phyloP scores from a whole-genome alignment of 73 alveolate genomes.

The Urostyla sp. region DNA sequence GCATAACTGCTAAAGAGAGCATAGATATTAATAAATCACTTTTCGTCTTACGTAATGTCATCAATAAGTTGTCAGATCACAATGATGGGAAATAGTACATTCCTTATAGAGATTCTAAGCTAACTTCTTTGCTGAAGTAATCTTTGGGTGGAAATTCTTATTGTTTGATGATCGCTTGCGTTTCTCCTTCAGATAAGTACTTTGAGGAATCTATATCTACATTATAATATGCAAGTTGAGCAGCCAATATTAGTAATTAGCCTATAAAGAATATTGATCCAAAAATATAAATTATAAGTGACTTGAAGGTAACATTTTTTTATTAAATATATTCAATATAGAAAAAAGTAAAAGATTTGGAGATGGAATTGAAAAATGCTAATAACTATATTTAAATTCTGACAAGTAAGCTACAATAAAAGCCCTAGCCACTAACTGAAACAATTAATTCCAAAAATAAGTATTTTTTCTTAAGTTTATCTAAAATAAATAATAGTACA shows the following conservation, averaged over 20 bases:
- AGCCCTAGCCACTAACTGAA: neutral
- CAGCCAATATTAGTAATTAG: constrained; percentile 86
- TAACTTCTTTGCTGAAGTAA: constrained; percentile 57
- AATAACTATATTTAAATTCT: constrained; percentile 51
- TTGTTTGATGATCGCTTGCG: constrained; percentile 95
- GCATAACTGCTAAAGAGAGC: constrained; percentile 68
- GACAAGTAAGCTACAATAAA: neutral
- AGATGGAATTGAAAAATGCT: constrained; percentile 48
- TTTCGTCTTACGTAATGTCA: constrained; percentile 93
- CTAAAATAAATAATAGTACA: neutral
- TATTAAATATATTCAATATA: neutral
- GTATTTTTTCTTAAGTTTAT: neutral
- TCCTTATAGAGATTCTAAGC: constrained; percentile 68
- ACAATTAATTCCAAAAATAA: neutral
- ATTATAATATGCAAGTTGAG: constrained; percentile 94
- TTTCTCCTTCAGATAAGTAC: constrained; percentile 87
- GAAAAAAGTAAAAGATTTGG: constrained; percentile 18
- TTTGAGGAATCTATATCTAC: constrained; percentile 93
- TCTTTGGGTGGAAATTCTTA: constrained; percentile 71
- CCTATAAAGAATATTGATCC: constrained; percentile 91
- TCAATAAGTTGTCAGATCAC: constrained; percentile 86
- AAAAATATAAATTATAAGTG: constrained; percentile 58
- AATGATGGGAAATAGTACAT: constrained; percentile 38
- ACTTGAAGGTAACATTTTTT: constrained; percentile 36
- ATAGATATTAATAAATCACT: constrained; percentile 96